These are phyloP conservation scores for Pyropia yezoensis DNA, from an alignment of 23 red algal genomes.

Conservation along the genomic window DNA sequence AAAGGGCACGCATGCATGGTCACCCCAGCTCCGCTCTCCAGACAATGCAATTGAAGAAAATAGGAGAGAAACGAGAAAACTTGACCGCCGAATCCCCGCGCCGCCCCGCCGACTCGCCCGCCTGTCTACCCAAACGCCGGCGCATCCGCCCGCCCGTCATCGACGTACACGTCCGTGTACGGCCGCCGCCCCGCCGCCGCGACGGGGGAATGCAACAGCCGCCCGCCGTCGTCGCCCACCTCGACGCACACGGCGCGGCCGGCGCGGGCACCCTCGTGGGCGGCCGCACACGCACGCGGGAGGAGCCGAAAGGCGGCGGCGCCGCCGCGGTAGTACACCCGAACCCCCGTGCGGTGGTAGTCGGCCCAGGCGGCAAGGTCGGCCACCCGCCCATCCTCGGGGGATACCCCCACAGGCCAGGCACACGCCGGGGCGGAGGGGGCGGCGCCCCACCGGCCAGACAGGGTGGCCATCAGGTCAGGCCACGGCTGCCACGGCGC, in stretches of 20 bases:
- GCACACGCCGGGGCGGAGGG: neutral
- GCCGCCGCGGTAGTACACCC: constrained; percentile 3
- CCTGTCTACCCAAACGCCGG: too few species aligned
- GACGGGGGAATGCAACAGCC: too few species aligned
- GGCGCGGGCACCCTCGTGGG: neutral
- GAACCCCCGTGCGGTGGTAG: constrained; percentile 6
- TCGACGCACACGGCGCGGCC: neutral
- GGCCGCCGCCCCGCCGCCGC: too few species aligned
- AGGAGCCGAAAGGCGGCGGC: neutral
- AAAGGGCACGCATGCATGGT: too few species aligned
- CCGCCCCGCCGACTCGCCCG: too few species aligned
- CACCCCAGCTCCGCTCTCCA: too few species aligned
- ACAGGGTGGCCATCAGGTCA: neutral
- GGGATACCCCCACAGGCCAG: neutral
- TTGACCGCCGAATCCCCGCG: too few species aligned
- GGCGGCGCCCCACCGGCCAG: neutral
- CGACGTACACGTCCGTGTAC: too few species aligned
- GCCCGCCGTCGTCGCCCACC: neutral
- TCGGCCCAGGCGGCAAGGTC: constrained; percentile 15
- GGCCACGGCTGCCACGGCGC: constrained; percentile 3
- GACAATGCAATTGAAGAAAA: too few species aligned
- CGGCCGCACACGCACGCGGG: neutral
- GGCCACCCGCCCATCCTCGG: neutral
- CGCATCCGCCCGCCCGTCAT: too few species aligned
- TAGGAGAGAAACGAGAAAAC: too few species aligned